Conservation (phyloP, 1,284 basidiomycete genomes). For the Phlebopus sp. region DNA sequence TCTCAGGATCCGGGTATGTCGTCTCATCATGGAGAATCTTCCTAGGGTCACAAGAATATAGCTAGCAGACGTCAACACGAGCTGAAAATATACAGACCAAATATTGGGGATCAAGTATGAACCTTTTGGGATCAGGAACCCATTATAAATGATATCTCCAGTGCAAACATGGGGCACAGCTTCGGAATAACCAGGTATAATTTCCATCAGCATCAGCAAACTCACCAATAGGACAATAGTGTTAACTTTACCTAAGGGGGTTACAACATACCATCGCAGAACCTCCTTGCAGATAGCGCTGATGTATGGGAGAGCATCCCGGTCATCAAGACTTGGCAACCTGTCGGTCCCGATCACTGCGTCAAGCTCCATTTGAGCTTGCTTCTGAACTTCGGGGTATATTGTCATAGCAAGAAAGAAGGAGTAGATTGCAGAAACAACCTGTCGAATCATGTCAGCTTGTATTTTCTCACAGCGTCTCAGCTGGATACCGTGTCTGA, state of each 20-base stretch:
- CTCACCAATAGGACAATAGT: no score
- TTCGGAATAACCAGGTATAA: constrained; percentile 26
- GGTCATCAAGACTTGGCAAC: constrained; percentile 16
- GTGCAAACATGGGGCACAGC: constrained; percentile 33
- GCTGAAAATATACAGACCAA: constrained; percentile 11
- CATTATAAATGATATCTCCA: no score
- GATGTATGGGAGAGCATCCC: constrained; percentile 14
- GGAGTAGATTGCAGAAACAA: constrained; percentile 34
- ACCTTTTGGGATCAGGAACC: constrained; percentile 40
- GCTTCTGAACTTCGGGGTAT: constrained; percentile 11
- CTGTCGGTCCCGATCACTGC: constrained; percentile 11
- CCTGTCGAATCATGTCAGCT: constrained; percentile 16
- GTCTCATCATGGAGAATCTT: constrained; percentile 10
- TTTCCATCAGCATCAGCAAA: constrained; percentile 17
- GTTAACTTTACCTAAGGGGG: constrained; percentile 13
- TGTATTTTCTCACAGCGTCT: constrained; percentile 12
- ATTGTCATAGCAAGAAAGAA: no score
- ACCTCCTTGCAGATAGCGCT: constrained; percentile 17
- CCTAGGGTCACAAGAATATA: constrained; percentile 2
- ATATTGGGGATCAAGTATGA: constrained; percentile 20
- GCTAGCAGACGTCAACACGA: not conserved
- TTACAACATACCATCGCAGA: constrained; percentile 17
- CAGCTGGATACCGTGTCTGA: constrained; percentile 12
- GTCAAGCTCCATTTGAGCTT: constrained; percentile 19
- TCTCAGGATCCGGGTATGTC: constrained; percentile 11